Conservation (phyloP, 768 basidiomycete species). For the Trichaptum fuscoviolaceum region DNA sequence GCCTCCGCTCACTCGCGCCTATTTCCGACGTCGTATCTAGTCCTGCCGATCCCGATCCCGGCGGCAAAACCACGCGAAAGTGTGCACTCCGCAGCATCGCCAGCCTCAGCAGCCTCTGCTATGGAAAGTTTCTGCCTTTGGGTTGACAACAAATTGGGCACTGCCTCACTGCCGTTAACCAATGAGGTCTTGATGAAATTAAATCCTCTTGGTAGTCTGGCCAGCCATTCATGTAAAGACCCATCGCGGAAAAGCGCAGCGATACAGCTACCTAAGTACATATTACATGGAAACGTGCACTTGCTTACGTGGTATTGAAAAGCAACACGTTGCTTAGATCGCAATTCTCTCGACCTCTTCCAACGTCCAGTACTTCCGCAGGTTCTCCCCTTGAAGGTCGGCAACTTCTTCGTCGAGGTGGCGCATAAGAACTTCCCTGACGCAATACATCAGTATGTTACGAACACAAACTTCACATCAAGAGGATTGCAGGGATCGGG, state of each 20-base stretch:
- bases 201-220: too few species aligned
- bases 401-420: constrained; percentile 31
- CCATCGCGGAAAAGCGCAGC: too few species aligned
- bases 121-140: neutral
- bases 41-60: neutral
- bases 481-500: neutral
- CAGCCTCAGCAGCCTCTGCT: neutral
- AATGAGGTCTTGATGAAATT: too few species aligned
- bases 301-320: too few species aligned
- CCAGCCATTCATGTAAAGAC: too few species aligned
- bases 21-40: neutral
- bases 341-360: constrained; percentile 37
- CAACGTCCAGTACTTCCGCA: constrained; percentile 48
- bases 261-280: too few species aligned
- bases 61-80: neutral
- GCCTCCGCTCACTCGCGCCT: neutral
- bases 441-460: neutral
- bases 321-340: constrained; percentile 14
- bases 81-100: too few species aligned
- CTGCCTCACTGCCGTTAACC: neutral
- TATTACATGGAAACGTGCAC: too few species aligned
- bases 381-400: constrained; percentile 44
- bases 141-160: neutral
- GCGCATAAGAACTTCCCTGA: constrained; percentile 11
- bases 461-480: neutral